Base-by-base conservation (phyloP, 176 grass and related monocot species). In the Aegilops umbellulata region DNA sequence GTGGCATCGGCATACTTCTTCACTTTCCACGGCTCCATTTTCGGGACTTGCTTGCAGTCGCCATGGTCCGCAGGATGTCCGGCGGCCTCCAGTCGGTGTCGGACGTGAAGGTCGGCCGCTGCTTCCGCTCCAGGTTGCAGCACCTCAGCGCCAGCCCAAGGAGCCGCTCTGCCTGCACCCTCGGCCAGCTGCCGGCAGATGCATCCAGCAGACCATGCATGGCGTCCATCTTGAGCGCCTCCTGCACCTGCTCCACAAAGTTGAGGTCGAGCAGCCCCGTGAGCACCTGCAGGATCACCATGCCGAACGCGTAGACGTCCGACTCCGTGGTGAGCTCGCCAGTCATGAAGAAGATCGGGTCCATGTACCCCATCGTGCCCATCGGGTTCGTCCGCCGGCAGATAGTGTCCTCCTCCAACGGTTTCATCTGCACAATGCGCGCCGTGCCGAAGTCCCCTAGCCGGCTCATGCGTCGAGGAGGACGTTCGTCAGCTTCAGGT, bases 401-500 rank as follows among this genome's bases (percentile, higher is more conserved):
- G 83, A 92, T 77, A 19, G 83, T 89, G 31, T 74, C 84, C 81
- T 75, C 76, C 24, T 82, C 74, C 29, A 86, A 57, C 4, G 80
- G 80, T 75, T 89, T 82, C 57, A 86, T 16, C 32, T 64, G 87
- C 41, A 92, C 87, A 24, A 71, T 5, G 16, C 80, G 58, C 4
- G 88, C 88, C 35, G 85, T 95, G 32, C 93, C 91, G 23, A 90
- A 89, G 78, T 92, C 90, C 3, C 90, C 85, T 0, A 95, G 88
- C 39, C 68, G 93, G 83, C 87, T 92, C 63, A 39, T 20, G 32
- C 70, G 39, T 89, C 80, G 5, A 95, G 83, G 63, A 95, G 90
- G 5, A 93, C 87, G 85, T 93, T 95, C 39, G 77, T 29, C 16
- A 92, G 84, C 77, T 95, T 95, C 29, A 95, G 38, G 83, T 93